Evolutionary conservation across 1,284 basidiomycete genomes (phyloP), one percentile per base, ranked within the genome.

Genomic region (Boletellus sp.): DNA sequence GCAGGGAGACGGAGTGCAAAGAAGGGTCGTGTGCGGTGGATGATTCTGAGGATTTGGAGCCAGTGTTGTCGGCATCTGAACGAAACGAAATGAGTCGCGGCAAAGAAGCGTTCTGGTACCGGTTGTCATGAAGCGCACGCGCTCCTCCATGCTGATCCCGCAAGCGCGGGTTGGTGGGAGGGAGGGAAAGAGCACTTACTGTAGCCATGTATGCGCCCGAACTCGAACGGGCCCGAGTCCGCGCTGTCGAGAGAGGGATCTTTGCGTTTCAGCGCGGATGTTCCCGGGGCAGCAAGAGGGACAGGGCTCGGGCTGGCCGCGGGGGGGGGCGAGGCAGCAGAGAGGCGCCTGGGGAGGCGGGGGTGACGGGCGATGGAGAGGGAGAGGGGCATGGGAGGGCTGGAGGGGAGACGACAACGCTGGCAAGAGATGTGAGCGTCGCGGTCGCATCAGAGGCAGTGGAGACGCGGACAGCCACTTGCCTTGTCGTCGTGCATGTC

Each of bases 261-360:
- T 36, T 56, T 64, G 51, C 51, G 55, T 26, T 55, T 65, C 18
- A 35, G 26, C 18, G 42, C 58, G 30, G 30, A 6, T 18, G 50
- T 18, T 15, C 13, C 46, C 21, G 47, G 24, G 6, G 36, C 2
- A 38, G 28, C 19, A 3, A n/a, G 35, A 5, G 46, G 7, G 24
- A 24, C 12, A 21, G 35, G 30, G 49, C 28, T 47, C 8, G 44
- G 3, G 12, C 36, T 46, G 47, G 43, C 30, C n/a, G 43, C 24
- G 15, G 50, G 40, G 4, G 57, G 46, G 13, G 51, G 33, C 18
- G 49, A n/a, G 8, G 47, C 33, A 8, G 53, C 24, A 18, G 63
- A 60, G 6, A 60, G 47, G 26, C 64, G 60, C 12, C 57, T 59
- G 33, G 62, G 47, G 2, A 62, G 37, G 63, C 65, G 66, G 24